Evolutionary conservation across 2,329 filamentous ascomycete species (phyloP), one percentile per base, ranked within the genome.

Genomic region (Monosporascus sp.): DNA sequence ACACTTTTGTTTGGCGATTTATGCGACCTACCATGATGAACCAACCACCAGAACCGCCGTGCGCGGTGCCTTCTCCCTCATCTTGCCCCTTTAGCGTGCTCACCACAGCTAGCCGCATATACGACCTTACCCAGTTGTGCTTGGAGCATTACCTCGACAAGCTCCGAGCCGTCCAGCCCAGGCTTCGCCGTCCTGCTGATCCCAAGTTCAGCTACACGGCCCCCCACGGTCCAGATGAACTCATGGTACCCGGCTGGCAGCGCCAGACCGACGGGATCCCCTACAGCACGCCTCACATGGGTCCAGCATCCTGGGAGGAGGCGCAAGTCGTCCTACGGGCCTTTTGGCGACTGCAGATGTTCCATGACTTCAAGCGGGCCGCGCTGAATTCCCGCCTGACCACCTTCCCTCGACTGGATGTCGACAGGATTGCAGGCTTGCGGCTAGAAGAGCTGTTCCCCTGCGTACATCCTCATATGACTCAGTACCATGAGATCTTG

Each of bases 271-370:
- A 22, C 3, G 15, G 24, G 5, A 20, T 48, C 15, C 36, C 44
- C 45, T 20, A 47, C 24, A 44, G 37, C 20, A 25, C 25, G 25
- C 25, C 25, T 25, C 22, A 47, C 24, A 9, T 36, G 8, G 50
- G 50, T 17, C 45, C 50, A n/a, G 15, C 34, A 11, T 44, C 42
- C 25, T 51, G 50, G 50, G 42, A 47, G 27, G 50, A 51, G 45
- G 50, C 47, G 20, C 50, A 51, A 37, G 36, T 27, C 50, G 44
- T 51, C 17, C 6, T 48, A 34, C 50, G 50, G 7, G 44, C 50
- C 22, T 48, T 51, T 20, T 51, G 50, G 50, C 22, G 50, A 2
- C 36, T 51, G 18, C 50, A 51, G 45, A 18, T 48, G 22, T 41
- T 51, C 50, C 18, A 25, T 22, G 50, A 51, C 37, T 24, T 51